Conservation (phyloP, 257 asterid species). For the Solanum sitiens region DNA sequence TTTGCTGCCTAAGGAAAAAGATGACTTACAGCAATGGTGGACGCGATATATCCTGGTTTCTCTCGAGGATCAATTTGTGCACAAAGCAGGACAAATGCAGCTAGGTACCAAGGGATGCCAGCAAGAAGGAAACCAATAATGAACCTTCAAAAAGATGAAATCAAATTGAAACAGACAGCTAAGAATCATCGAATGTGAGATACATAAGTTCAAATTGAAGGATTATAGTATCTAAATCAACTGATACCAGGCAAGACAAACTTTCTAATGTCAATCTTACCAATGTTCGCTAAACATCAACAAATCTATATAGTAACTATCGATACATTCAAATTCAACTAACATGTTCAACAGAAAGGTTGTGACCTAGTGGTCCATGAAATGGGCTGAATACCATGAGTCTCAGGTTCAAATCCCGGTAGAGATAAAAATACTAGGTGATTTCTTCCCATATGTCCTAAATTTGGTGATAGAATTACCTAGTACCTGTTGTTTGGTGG, state of each 20-base stretch:
- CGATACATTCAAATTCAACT: background rate
- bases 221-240: background rate
- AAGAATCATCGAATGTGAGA: background rate
- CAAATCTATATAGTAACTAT: background rate
- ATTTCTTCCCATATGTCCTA: too few species aligned
- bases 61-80: slow-evolving; percentile 57
- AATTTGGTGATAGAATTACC: too few species aligned
- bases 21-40: slow-evolving; percentile 48
- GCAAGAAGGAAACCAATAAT: slow-evolving; percentile 56
- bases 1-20: background rate
- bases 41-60: slow-evolving; percentile 60
- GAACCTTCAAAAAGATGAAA: slow-evolving; percentile 32
- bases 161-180: background rate
- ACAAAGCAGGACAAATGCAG: slow-evolving; percentile 35
- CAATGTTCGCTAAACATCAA: background rate
- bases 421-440: too few species aligned
- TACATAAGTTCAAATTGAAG: background rate
- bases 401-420: too few species aligned
- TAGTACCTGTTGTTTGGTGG: too few species aligned
- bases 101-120: slow-evolving; percentile 66
- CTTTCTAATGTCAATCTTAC: background rate
- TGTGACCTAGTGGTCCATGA: too few species aligned
- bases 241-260: background rate
- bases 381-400: too few species aligned
- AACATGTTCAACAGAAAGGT: background rate